These are phyloP conservation scores for Aspergillus amoenus DNA, from an alignment of 2,329 filamentous ascomycete species.

Conservation along the genomic window DNA sequence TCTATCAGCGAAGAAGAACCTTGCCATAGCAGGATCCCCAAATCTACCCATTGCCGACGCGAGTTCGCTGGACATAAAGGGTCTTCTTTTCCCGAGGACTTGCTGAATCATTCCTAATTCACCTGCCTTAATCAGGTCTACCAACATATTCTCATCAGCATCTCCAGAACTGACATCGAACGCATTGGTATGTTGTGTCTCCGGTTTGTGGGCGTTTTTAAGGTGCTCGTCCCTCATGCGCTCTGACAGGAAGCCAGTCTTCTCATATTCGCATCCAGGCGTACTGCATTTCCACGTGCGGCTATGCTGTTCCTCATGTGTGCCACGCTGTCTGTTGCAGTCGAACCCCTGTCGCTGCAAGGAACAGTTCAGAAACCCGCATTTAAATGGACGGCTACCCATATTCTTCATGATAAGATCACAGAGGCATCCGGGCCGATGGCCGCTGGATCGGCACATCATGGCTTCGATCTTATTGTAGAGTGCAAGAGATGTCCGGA, in stretches of 20 bases:
- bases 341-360: slow-evolving; percentile 1
- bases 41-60: not conserved
- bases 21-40: not conserved
- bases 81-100: not conserved
- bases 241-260: not conserved
- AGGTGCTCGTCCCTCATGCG: slow-evolving; percentile 2
- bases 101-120: not conserved
- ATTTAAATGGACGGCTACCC: slow-evolving; percentile 3
- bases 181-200: not conserved
- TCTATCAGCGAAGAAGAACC: not conserved
- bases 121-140: not conserved
- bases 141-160: not conserved
- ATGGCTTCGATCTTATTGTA: not conserved
- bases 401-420: not conserved
- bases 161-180: not conserved
- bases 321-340: not conserved
- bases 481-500: not conserved
- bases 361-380: slow-evolving; percentile 2
- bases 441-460: not conserved
- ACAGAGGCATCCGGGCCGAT: not conserved
- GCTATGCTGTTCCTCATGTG: not conserved
- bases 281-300: not conserved
- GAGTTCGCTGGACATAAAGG: too few species aligned
- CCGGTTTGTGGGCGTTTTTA: not conserved
- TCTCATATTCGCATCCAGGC: slow-evolving; percentile 6